Conservation (phyloP, 306 rosid species). For the Prunus mongolica region DNA sequence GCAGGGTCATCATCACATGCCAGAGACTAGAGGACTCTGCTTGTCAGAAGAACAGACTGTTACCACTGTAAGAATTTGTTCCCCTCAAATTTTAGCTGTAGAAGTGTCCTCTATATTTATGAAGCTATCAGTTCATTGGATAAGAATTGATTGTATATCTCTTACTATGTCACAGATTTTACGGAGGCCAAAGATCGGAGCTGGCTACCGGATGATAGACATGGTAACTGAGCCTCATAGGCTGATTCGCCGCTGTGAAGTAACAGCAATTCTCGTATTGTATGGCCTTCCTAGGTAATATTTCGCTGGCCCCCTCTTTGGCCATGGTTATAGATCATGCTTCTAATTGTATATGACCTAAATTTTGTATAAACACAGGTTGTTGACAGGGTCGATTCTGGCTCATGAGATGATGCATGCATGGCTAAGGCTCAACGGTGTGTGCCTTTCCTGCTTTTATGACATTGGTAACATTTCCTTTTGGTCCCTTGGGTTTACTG, state of each 20-base stretch:
- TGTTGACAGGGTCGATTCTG: slow-evolving; percentile 89
- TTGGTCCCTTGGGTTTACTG: not conserved
- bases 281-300: slow-evolving; percentile 95
- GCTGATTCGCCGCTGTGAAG: slow-evolving; percentile 82
- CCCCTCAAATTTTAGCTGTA: slow-evolving; percentile 8
- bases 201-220: slow-evolving; percentile 70
- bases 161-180: slow-evolving; percentile 49
- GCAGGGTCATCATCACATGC: slow-evolving; percentile 95
- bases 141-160: slow-evolving; percentile 5
- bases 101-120: not conserved
- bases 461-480: not conserved
- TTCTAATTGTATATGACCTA: slow-evolving; percentile 13
- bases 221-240: slow-evolving; percentile 87
- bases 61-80: slow-evolving; percentile 58
- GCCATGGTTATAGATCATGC: not conserved
- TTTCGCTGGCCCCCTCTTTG: not conserved
- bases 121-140: not conserved
- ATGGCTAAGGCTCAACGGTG: slow-evolving; percentile 97
- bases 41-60: slow-evolving; percentile 95
- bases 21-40: slow-evolving; percentile 99
- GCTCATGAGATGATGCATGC: slow-evolving; percentile 99
- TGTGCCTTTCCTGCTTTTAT: slow-evolving; percentile 11
- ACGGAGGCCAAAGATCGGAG: slow-evolving; percentile 78
- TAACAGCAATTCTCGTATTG: slow-evolving; percentile 89
- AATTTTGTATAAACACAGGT: slow-evolving; percentile 41